Evolutionary conservation across 2,329 filamentous ascomycete species (phyloP).

Genomic region (Penicillium sp.): DNA sequence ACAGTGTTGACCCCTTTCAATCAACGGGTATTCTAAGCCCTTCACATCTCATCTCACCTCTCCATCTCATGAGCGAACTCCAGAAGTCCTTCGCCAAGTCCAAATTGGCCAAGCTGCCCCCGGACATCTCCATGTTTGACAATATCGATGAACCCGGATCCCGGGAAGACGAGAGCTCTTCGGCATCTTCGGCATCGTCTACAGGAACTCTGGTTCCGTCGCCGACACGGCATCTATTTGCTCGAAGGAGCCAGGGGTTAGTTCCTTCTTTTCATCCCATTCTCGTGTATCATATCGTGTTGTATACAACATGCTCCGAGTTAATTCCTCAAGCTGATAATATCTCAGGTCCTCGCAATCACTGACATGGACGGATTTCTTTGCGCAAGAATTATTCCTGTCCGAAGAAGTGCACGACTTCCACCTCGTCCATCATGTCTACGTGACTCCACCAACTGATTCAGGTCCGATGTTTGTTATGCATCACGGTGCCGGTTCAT

Average conservation of each 20-base stretch:
- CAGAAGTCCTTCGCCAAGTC: conserved; percentile 73
- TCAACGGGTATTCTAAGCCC: neutral
- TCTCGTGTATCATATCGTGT: neutral
- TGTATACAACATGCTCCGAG: neutral
- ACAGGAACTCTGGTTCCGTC: conserved; percentile 87
- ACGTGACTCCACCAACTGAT: conserved; percentile 71
- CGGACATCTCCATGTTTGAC: conserved; percentile 50
- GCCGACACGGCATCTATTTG: conserved; percentile 66
- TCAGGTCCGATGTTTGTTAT: conserved; percentile 80
- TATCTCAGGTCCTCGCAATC: conserved; percentile 46
- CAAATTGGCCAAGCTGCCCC: conserved; percentile 60
- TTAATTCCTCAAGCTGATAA: neutral
- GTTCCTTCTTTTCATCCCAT: conserved; percentile 17
- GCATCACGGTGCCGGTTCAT: conserved; percentile 92
- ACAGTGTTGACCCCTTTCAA: neutral
- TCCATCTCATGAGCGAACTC: conserved; percentile 68
- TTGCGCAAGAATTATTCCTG: conserved; percentile 79
- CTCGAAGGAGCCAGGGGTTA: conserved; percentile 60
- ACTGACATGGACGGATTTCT: conserved; percentile 83
- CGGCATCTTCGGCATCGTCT: conserved; percentile 79
- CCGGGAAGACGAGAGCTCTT: conserved; percentile 59
- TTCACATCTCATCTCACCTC: neutral
- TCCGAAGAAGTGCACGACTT: conserved; percentile 32
- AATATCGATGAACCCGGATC: conserved; percentile 24
- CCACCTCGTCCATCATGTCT: conserved; percentile 70